Base-by-base conservation (phyloP, 257 asterid species). In the Solanum rostratum region DNA sequence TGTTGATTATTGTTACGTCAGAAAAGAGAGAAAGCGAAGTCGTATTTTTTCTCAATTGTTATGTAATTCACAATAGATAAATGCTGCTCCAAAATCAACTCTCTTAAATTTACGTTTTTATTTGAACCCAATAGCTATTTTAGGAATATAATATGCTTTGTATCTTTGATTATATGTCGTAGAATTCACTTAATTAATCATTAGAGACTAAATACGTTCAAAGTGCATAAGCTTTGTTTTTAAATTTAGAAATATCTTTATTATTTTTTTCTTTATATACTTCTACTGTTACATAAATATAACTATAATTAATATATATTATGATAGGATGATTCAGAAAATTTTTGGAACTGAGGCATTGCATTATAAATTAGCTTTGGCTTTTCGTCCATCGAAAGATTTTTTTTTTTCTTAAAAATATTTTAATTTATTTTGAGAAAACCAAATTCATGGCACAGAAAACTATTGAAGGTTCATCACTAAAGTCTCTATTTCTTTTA, bases 401-500 rank as follows among this genome's bases (percentile, higher is more conserved):
- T 10, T 63, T 68, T 68, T 3, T 18, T 10, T 63, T 68, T 68
- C 7, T 2, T 0, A 12, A 18, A 65, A 65, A 12, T 65, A 19
- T 30, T 16, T 30, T 30, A 45, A 46, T 66, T 39, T 30, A 33
- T 30, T 66, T 54, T 50, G 60, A 54, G 63, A 55, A 55, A 68
- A 8, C 49, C 18, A 33, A 68, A 68, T 68, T 68, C 49, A 37
- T 11, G 14, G 76, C 46, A 68, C 73, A 3, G 14, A 68, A 16
- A 68, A 68, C 76, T 13, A 37, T 68, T 18, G 76, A 68, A 18
- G 49, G 76, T 29, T 65, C 43, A 65, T n/a, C n/a, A 65, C 43
- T 43, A 52, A 52, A 37, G 9, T 29, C 43, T 65, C 14, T 19
- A 62, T 24, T 24, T 62, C 12, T 12, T 62, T 20, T 57, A 57